Conservation (phyloP, 2,329 filamentous ascomycete species). For the Pyricularia sp. region DNA sequence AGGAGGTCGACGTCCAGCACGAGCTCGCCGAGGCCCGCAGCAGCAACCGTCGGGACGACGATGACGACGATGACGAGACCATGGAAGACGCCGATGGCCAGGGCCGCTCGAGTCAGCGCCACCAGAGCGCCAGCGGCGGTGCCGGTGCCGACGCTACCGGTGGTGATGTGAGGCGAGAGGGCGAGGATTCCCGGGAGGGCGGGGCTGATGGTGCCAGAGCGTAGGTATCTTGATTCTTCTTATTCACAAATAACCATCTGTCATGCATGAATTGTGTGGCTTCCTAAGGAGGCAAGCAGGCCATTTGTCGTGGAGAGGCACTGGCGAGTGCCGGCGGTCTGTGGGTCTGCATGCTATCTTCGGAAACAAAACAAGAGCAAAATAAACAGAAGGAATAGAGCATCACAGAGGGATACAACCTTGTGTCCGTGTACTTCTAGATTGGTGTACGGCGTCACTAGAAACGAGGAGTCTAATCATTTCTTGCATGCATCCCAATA, state of each 20-base stretch:
- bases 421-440: slow-evolving; percentile 7
- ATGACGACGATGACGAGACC: slow-evolving; percentile 49
- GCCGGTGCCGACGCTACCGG: slow-evolving; percentile 80
- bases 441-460: slow-evolving; percentile 3
- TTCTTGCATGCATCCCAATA: not conserved
- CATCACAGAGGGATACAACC: not conserved
- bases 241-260: not conserved
- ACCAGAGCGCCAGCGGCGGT: slow-evolving; percentile 54
- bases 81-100: slow-evolving; percentile 66
- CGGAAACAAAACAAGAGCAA: not conserved
- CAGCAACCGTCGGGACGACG: slow-evolving; percentile 24
- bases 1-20: slow-evolving; percentile 65
- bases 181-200: slow-evolving; percentile 75
- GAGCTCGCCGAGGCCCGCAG: slow-evolving; percentile 53
- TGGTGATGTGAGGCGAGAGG: slow-evolving; percentile 83
- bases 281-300: not conserved
- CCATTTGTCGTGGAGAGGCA: not conserved
- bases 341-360: not conserved
- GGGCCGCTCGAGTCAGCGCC: slow-evolving; percentile 43
- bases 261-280: not conserved
- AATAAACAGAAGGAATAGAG: not conserved
- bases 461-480: not conserved
- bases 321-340: not conserved
- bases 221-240: slow-evolving; percentile 54
- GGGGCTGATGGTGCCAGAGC: slow-evolving; percentile 96